Conservation (phyloP, 2,329 filamentous ascomycete genomes). For the Fusarium subglutinans region DNA sequence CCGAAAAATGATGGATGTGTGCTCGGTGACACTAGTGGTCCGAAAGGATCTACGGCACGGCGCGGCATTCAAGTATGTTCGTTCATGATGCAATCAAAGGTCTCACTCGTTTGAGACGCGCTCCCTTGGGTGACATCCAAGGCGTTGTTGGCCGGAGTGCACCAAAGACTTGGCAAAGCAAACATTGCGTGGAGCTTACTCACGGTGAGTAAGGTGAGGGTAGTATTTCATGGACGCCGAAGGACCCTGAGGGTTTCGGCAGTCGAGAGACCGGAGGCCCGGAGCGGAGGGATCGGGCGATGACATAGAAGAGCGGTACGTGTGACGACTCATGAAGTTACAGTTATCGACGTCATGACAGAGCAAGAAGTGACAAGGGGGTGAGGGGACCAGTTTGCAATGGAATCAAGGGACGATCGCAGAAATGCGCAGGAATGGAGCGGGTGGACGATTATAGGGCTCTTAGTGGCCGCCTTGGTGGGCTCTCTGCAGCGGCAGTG, state of each 20-base stretch:
- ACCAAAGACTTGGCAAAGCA: not conserved
- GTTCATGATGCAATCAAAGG: slow-evolving; percentile 15
- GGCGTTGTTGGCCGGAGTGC: not conserved
- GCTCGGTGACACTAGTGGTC: slow-evolving; percentile 17
- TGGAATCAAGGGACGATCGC: slow-evolving; percentile 28
- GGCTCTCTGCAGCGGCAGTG: slow-evolving; percentile 16
- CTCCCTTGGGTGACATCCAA: not conserved
- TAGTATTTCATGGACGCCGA: not conserved
- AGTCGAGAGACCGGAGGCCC: slow-evolving; percentile 26
- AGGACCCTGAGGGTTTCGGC: slow-evolving; percentile 9
- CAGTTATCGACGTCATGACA: slow-evolving; percentile 24
- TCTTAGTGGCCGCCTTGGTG: slow-evolving; percentile 36
- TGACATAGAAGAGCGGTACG: slow-evolving; percentile 14
- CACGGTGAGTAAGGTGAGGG: not conserved
- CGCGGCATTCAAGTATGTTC: not conserved
- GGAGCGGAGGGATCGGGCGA: slow-evolving; percentile 25
- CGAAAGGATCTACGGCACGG: slow-evolving; percentile 8
- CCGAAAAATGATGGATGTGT: slow-evolving; percentile 12
- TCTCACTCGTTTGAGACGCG: not conserved
- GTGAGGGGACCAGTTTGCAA: slow-evolving; percentile 3
- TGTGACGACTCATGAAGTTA: slow-evolving; percentile 3
- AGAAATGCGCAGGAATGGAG: slow-evolving; percentile 33
- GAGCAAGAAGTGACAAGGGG: slow-evolving; percentile 6
- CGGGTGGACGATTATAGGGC: slow-evolving; percentile 36
- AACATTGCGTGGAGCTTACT: not conserved